Percentiles rank a stretch among this genome's conserved stretches.
phyloP scores from a whole-genome alignment of 73 alveolate species.

The Tetrahymena borealis region DNA sequence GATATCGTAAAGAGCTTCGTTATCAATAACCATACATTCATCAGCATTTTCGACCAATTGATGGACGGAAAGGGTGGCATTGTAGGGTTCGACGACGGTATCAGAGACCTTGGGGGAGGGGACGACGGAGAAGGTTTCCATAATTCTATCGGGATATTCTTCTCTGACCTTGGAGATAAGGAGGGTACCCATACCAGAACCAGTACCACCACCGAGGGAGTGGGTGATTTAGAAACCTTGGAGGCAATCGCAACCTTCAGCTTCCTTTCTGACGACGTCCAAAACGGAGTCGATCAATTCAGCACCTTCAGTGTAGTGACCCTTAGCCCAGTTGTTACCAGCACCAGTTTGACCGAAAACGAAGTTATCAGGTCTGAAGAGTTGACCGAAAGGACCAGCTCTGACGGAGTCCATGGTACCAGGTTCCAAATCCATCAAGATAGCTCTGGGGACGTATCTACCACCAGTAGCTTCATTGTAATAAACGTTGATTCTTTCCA shows the following conservation, averaged over 20 bases:
- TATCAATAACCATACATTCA: slow-evolving; percentile 95
- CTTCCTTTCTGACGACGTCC: slow-evolving; percentile 94
- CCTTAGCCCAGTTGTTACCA: slow-evolving; percentile 99
- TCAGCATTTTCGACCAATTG: slow-evolving; percentile 96
- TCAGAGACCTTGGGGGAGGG: slow-evolving; percentile 95
- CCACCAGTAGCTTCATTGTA: slow-evolving; percentile 98
- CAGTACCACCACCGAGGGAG: slow-evolving; percentile 94
- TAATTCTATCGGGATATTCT: slow-evolving; percentile 96
- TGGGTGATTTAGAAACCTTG: slow-evolving; percentile 90
- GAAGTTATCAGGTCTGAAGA: slow-evolving; percentile 99
- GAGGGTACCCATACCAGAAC: slow-evolving; percentile 98
- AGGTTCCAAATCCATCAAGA: slow-evolving; percentile 99
- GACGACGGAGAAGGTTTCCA: slow-evolving; percentile 93
- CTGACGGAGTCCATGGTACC: slow-evolving; percentile 98
- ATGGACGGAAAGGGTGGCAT: slow-evolving; percentile 97
- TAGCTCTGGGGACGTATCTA: slow-evolving; percentile 97
- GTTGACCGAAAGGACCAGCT: slow-evolving; percentile 97
- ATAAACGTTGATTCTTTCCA: slow-evolving; percentile 91
- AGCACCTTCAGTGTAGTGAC: slow-evolving; percentile 97
- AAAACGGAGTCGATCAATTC: slow-evolving; percentile 88
- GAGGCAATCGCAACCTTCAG: slow-evolving; percentile 95
- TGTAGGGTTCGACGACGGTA: slow-evolving; percentile 98
- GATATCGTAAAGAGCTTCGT: slow-evolving; percentile 97
- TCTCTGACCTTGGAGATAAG: slow-evolving; percentile 93
- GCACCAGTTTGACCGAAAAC: slow-evolving; percentile 96